Percentiles rank a stretch among this genome's conserved stretches.
Conservation (phyloP, 805 yeast species). For the Dipodascopsis tothii region DNA sequence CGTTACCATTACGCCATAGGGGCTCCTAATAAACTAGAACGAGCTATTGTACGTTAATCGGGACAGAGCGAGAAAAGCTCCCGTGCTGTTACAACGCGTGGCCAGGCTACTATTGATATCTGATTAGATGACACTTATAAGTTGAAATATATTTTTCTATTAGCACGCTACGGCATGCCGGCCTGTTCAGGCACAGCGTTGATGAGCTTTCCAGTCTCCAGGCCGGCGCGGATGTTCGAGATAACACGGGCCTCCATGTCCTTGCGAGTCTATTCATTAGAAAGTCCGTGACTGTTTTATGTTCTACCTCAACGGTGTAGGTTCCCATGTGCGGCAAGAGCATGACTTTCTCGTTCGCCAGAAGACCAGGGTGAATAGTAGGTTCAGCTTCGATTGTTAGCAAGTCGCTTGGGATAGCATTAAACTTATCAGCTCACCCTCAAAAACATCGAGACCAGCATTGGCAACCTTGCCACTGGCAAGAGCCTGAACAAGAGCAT, state of each 20-base stretch:
- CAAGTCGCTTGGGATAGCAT: too few relatives aligned
- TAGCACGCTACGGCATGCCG: neutral
- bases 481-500: constrained; percentile 45
- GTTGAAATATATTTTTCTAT: too few relatives aligned
- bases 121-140: too few relatives aligned
- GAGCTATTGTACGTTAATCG: too few relatives aligned
- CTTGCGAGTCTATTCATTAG: constrained; percentile 52
- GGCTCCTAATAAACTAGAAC: too few relatives aligned
- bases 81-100: too few relatives aligned
- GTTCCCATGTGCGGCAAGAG: constrained; percentile 89
- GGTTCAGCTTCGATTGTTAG: constrained; percentile 62
- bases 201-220: constrained; percentile 58
- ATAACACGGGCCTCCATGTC: constrained; percentile 77
- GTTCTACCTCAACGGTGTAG: constrained; percentile 48
- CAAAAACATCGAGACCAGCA: constrained; percentile 62
- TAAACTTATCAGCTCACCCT: constrained; percentile 53
- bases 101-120: too few relatives aligned
- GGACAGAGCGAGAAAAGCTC: too few relatives aligned
- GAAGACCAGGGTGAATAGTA: constrained; percentile 46
- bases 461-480: constrained; percentile 48
- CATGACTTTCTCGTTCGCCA: constrained; percentile 44
- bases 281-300: too few relatives aligned
- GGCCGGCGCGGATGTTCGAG: constrained; percentile 51
- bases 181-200: constrained; percentile 13
- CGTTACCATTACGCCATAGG: too few relatives aligned